Conservation (phyloP, 1,284 basidiomycete genomes). For the Leccinum fallax region DNA sequence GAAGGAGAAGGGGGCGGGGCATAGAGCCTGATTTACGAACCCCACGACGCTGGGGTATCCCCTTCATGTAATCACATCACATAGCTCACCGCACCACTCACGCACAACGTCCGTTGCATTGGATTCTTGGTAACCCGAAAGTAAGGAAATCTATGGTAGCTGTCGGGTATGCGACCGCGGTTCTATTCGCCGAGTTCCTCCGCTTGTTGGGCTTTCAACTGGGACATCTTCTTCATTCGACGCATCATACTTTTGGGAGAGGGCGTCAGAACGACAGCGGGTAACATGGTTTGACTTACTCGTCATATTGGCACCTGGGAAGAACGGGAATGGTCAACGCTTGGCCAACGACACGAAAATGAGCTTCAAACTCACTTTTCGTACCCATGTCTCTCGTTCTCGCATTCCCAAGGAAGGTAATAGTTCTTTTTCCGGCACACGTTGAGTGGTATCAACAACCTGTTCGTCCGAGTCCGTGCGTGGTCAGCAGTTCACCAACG, state of each 20-base stretch:
- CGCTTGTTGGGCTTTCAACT: constrained; percentile 67
- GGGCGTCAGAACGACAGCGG: constrained; percentile 7
- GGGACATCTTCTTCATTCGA: constrained; percentile 79
- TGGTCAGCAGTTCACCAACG: not conserved
- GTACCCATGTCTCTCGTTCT: constrained; percentile 75
- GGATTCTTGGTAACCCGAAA: not conserved
- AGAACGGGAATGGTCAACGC: constrained; percentile 6
- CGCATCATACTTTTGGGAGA: constrained; percentile 66
- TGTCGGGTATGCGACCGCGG: constrained; percentile 18
- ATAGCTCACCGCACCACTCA: constrained; percentile 19
- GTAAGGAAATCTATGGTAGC: constrained; percentile 14
- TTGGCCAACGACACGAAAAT: not conserved
- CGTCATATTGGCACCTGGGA: constrained; percentile 84
- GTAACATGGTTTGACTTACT: constrained; percentile 57
- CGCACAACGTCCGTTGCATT: constrained; percentile 6
- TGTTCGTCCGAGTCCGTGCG: constrained; percentile 31
- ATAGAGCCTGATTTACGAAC: constrained; percentile 28
- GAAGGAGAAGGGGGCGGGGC: constrained; percentile 36
- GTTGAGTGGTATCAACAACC: constrained; percentile 85
- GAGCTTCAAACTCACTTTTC: constrained; percentile 58
- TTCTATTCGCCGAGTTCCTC: constrained; percentile 47
- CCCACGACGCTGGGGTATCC: constrained; percentile 2
- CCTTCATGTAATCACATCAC: constrained; percentile 16
- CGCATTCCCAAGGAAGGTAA: constrained; percentile 84
- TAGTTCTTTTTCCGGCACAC: constrained; percentile 72